phyloP scores from a whole-genome alignment of 176 grass and related monocot species.

The Raddia distichophylla region DNA sequence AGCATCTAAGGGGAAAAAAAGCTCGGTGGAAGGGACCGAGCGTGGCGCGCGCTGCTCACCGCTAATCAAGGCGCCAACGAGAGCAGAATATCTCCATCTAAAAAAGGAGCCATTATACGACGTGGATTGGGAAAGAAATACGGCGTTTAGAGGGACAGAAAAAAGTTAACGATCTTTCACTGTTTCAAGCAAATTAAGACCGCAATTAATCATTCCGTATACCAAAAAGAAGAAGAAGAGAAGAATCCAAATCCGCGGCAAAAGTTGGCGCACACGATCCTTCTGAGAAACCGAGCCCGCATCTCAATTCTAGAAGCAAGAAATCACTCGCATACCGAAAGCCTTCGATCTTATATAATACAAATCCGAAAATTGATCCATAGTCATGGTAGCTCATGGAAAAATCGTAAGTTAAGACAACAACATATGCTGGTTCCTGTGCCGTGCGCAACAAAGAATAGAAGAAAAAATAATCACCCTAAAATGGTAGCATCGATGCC shows the following conservation, averaged over 20 bases:
- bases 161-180: too few relatives aligned
- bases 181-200: too few relatives aligned
- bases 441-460: too few relatives aligned
- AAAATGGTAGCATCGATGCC: too few relatives aligned
- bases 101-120: too few relatives aligned
- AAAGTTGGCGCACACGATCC: background rate
- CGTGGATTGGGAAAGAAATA: too few relatives aligned
- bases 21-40: too few relatives aligned
- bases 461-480: background rate
- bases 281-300: background rate
- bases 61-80: too few relatives aligned
- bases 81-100: too few relatives aligned
- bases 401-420: background rate
- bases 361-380: background rate
- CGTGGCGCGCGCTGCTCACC: too few relatives aligned
- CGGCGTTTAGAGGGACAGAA: too few relatives aligned
- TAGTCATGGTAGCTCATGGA: background rate
- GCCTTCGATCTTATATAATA: background rate
- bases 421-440: accelerated
- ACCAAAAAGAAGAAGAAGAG: background rate
- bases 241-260: background rate
- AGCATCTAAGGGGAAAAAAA: too few relatives aligned
- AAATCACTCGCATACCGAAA: background rate
- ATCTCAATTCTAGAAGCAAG: background rate
- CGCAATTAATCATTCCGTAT: background rate